These are phyloP conservation scores for Hondaea fermentalgiana DNA, from an alignment of 108 stramenopile species.

Conservation along the genomic window DNA sequence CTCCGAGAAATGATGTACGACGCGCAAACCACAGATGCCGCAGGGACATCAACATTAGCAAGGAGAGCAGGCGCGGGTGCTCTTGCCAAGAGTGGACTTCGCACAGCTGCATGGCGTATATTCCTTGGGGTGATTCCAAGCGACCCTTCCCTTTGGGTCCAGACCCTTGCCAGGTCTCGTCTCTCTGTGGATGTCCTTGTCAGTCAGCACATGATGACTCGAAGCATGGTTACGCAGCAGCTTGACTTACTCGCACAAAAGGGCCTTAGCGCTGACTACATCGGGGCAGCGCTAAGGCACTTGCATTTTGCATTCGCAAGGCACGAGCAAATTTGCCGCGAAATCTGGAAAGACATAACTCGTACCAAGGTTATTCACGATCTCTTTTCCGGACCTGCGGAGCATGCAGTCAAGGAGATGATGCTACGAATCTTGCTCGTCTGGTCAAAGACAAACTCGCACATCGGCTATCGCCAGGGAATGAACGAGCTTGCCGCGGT, in stretches of 20 bases:
- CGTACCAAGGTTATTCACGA: neutral
- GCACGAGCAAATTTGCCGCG: neutral
- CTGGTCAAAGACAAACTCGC: neutral
- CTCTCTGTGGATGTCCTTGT: neutral
- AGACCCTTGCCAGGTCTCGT: neutral
- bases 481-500: neutral
- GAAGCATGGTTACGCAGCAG: neutral
- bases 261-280: neutral
- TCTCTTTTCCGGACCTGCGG: neutral
- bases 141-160: neutral
- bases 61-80: neutral
- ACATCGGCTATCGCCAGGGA: neutral
- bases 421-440: neutral
- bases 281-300: neutral
- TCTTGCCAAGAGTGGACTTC: neutral
- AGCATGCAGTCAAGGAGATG: neutral
- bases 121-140: neutral
- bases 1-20: neutral
- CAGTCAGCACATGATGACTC: neutral
- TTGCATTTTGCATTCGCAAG: neutral
- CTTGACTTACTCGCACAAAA: neutral
- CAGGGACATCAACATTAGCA: neutral
- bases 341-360: slow-evolving; percentile 11
- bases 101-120: neutral
- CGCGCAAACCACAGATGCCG: neutral